Evolutionary conservation across 2,329 filamentous ascomycete species (phyloP).

Genomic region (Coniochaeta ligniaria): DNA sequence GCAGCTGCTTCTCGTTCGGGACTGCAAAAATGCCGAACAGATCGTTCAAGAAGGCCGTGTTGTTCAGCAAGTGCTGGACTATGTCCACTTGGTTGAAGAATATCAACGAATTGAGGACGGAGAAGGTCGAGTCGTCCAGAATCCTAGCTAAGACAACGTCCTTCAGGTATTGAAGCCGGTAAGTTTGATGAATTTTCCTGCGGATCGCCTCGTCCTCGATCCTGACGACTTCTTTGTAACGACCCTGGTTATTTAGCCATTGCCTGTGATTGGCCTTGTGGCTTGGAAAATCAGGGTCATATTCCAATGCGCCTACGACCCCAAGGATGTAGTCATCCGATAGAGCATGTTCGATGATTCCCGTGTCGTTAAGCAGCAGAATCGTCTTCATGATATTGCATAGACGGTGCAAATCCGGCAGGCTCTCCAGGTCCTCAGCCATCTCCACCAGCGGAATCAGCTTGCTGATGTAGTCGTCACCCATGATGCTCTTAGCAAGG

Average conservation of each 20-base stretch:
- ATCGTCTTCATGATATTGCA: slow-evolving; percentile 98
- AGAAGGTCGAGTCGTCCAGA: slow-evolving; percentile 94
- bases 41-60: slow-evolving; percentile 70
- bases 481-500: slow-evolving; percentile 78
- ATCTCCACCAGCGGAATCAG: slow-evolving; percentile 78
- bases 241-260: slow-evolving; percentile 80
- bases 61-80: slow-evolving; percentile 85
- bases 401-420: slow-evolving; percentile 78
- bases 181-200: slow-evolving; percentile 92
- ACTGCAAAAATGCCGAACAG: slow-evolving; percentile 79
- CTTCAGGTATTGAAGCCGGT: slow-evolving; percentile 92
- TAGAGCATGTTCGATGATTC: slow-evolving; percentile 90
- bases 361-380: slow-evolving; percentile 88
- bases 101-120: slow-evolving; percentile 92
- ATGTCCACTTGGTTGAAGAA: slow-evolving; percentile 99
- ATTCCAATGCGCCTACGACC: slow-evolving; percentile 92
- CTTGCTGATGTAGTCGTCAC: slow-evolving; percentile 80
- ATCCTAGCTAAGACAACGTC: slow-evolving; percentile 97
- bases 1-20: slow-evolving; percentile 55
- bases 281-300: slow-evolving; percentile 94
- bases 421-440: slow-evolving; percentile 86
- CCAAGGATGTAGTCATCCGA: slow-evolving; percentile 84
- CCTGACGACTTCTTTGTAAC: slow-evolving; percentile 92
- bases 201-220: slow-evolving; percentile 78
- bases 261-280: slow-evolving; percentile 97